Conservation (phyloP, 768 basidiomycete genomes). For the Lentinula aciculospora region DNA sequence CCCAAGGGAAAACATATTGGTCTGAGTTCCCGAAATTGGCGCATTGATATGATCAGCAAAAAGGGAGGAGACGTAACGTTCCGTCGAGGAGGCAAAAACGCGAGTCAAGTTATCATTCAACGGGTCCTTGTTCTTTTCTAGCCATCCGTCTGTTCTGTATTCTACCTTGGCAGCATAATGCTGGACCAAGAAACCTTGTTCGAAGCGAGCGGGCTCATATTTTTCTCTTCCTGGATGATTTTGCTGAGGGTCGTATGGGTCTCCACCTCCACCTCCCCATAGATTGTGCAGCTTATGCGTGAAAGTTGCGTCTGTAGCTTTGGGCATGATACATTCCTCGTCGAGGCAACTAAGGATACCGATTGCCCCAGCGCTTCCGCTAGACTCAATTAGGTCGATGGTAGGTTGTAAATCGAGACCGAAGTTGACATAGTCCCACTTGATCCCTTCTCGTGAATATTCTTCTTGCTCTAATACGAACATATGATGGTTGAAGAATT, state of each 20-base stretch:
- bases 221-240: conserved; percentile 76
- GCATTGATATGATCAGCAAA: conserved; percentile 77
- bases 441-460: conserved; percentile 91
- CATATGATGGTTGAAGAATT: conserved; percentile 99
- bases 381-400: conserved; percentile 94
- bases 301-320: conserved; percentile 91
- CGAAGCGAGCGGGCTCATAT: conserved; percentile 83
- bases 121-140: conserved; percentile 99
- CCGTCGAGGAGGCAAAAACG: conserved; percentile 76
- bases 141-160: conserved; percentile 93
- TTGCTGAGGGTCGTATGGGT: conserved; percentile 32
- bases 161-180: conserved; percentile 98
- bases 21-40: conserved; percentile 20
- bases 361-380: conserved; percentile 66
- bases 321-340: conserved; percentile 99
- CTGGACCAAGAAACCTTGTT: conserved; percentile 90
- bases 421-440: conserved; percentile 98
- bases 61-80: conserved; percentile 74
- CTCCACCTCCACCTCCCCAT: conserved; percentile 53
- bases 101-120: conserved; percentile 93
- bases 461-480: conserved; percentile 99
- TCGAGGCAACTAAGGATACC: conserved; percentile 92
- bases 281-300: conserved; percentile 83
- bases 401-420: conserved; percentile 97
- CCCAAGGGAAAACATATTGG: conserved; percentile 33